Evolutionary conservation across 192 early-diverging fungal genomes (phyloP).

Genomic region (Obelidium mucronatum): DNA sequence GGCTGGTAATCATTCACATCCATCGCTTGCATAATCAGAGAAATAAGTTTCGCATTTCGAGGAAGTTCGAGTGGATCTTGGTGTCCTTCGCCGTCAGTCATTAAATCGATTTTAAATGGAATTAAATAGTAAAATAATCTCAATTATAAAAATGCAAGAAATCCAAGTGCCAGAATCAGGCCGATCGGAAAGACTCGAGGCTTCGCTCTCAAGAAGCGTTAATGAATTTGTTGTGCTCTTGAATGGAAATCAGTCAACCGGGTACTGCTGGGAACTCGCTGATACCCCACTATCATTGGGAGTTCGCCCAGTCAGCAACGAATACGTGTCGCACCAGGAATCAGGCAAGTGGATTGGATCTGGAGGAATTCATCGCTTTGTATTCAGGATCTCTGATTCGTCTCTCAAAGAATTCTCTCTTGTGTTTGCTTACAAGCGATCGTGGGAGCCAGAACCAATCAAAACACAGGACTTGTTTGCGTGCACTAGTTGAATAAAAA

Average conservation of each 20-base stretch:
- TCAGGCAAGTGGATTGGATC: not conserved
- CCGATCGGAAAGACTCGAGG: not conserved
- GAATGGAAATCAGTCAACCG: not conserved
- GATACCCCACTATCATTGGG: not conserved
- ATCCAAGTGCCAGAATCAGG: not conserved
- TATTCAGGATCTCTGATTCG: not conserved
- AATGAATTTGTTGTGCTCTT: not conserved
- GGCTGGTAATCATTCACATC: constrained; percentile 91
- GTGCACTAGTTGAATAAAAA: no score
- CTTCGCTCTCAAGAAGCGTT: not conserved
- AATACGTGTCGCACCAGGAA: not conserved
- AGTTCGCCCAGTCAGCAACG: not conserved
- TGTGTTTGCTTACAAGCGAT: constrained; percentile 4
- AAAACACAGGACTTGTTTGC: not conserved
- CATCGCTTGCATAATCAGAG: constrained; percentile 84
- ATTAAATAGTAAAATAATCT: not conserved
- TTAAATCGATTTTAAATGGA: not conserved
- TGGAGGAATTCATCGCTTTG: not conserved
- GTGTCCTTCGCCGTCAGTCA: constrained; percentile 6
- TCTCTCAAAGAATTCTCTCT: not conserved
- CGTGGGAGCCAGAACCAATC: constrained; percentile 9
- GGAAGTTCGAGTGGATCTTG: constrained; percentile 58
- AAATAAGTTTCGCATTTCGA: constrained; percentile 78
- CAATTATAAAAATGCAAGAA: not conserved
- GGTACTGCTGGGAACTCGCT: not conserved